Evolutionary conservation across 2,329 filamentous ascomycete genomes (phyloP).

Genomic region (Claviceps sp.): DNA sequence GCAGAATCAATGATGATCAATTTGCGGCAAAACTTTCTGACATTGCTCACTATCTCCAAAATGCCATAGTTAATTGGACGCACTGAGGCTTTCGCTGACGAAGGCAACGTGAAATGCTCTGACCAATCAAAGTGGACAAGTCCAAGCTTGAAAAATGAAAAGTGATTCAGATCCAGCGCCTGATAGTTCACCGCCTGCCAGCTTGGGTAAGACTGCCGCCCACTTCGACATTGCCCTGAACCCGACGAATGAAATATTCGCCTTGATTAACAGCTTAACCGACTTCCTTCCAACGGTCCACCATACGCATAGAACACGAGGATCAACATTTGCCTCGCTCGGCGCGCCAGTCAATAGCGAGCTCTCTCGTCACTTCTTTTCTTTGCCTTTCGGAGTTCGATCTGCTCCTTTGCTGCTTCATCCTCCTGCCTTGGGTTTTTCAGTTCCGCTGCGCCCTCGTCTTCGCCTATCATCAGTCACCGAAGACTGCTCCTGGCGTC

Average conservation of each 20-base stretch:
- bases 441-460: not conserved
- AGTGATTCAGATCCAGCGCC: not conserved
- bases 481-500: not conserved
- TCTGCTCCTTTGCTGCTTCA: not conserved
- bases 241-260: not conserved
- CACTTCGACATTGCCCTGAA: not conserved
- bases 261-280: not conserved
- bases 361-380: not conserved
- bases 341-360: not conserved
- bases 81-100: no score
- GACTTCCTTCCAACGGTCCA: not conserved
- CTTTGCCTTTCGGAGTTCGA: not conserved
- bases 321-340: not conserved
- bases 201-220: not conserved
- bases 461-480: not conserved
- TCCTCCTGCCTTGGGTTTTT: not conserved
- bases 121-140: constrained; percentile 3
- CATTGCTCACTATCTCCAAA: not conserved
- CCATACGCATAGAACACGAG: not conserved
- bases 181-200: not conserved
- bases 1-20: not conserved
- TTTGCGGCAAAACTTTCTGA: not conserved
- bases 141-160: not conserved
- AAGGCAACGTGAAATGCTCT: not conserved
- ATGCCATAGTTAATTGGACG: not conserved